phyloP scores from a whole-genome alignment of 352 stramenopile genomes.

The Phytophthora podocarpi region DNA sequence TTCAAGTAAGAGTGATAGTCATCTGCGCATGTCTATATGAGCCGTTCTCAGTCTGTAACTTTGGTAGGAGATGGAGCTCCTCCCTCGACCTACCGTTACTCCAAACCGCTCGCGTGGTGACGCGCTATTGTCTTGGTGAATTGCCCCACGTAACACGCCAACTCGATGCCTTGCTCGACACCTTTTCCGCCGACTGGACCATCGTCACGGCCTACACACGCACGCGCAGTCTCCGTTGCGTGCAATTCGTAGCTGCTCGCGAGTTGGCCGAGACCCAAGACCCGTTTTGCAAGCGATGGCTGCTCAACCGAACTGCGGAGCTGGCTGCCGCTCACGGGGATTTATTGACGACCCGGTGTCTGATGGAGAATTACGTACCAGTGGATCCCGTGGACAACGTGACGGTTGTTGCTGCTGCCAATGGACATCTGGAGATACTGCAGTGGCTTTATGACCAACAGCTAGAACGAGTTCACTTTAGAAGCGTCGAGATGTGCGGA shows the following conservation, averaged over 20 bases:
- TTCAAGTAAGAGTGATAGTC: too few relatives aligned
- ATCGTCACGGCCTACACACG: slow-evolving; percentile 17
- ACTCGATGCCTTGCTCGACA: slow-evolving; percentile 7
- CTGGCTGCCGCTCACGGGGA: slow-evolving; percentile 5
- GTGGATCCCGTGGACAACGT: slow-evolving; percentile 16
- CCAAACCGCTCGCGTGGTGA: slow-evolving; percentile 4
- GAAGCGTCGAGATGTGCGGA: slow-evolving; percentile 19
- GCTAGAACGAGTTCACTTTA: slow-evolving; percentile 7
- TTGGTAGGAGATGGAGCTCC: too few relatives aligned
- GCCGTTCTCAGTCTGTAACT: too few relatives aligned
- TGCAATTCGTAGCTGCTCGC: slow-evolving; percentile 18
- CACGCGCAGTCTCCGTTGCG: slow-evolving; percentile 7
- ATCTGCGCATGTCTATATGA: too few relatives aligned
- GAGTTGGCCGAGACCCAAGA: slow-evolving; percentile 10
- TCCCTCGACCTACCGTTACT: slow-evolving; percentile 1
- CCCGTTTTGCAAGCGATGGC: slow-evolving; percentile 31
- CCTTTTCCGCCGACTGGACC: slow-evolving; percentile 15
- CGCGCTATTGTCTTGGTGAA: slow-evolving; percentile 10
- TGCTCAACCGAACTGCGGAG: slow-evolving; percentile 24
- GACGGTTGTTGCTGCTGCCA: slow-evolving; percentile 5
- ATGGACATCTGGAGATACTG: slow-evolving; percentile 17
- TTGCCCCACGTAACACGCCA: slow-evolving; percentile 14
- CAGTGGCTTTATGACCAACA: slow-evolving; percentile 25
- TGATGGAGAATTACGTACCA: slow-evolving; percentile 21
- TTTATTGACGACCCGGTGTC: slow-evolving; percentile 10